phyloP scores from a whole-genome alignment of 1,284 basidiomycete genomes.

The Microbotryum scabiosae region DNA sequence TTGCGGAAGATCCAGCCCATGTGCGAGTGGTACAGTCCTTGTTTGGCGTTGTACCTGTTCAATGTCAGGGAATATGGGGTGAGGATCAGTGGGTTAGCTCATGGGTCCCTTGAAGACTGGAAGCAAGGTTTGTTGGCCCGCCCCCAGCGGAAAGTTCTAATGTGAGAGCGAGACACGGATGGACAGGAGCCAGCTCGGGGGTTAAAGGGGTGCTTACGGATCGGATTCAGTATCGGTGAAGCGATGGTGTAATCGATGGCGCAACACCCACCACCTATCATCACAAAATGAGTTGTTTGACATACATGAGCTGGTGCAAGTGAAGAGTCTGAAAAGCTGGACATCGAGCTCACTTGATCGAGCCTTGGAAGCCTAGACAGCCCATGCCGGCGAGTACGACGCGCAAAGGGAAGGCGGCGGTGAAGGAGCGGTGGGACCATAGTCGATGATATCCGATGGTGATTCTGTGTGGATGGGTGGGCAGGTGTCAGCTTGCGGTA shows the following conservation, averaged over 20 bases:
- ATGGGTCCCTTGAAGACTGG: neutral
- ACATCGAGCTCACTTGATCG: constrained; percentile 46
- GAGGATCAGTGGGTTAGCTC: neutral
- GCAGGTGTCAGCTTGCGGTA: neutral
- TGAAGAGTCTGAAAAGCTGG: neutral
- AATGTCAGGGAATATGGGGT: too few relatives aligned
- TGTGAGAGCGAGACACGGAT: neutral
- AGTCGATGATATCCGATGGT: constrained; percentile 68
- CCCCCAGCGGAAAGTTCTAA: neutral
- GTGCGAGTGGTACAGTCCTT: constrained; percentile 63
- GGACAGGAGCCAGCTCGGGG: neutral
- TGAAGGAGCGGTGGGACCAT: constrained; percentile 64
- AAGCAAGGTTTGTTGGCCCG: neutral
- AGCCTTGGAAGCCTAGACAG: constrained; percentile 60
- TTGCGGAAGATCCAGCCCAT: constrained; percentile 80
- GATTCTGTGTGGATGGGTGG: constrained; percentile 44
- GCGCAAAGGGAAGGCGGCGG: constrained; percentile 52
- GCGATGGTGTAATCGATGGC: constrained; percentile 68
- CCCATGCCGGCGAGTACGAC: constrained; percentile 56
- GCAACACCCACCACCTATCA: constrained; percentile 51
- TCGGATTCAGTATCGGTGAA: constrained; percentile 47
- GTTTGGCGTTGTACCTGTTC: constrained; percentile 55
- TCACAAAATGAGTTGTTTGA: neutral
- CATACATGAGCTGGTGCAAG: neutral
- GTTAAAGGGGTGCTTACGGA: constrained; percentile 42